phyloP scores from a whole-genome alignment of 176 grass and related monocot species.

The Hyparrhenia diplandra region DNA sequence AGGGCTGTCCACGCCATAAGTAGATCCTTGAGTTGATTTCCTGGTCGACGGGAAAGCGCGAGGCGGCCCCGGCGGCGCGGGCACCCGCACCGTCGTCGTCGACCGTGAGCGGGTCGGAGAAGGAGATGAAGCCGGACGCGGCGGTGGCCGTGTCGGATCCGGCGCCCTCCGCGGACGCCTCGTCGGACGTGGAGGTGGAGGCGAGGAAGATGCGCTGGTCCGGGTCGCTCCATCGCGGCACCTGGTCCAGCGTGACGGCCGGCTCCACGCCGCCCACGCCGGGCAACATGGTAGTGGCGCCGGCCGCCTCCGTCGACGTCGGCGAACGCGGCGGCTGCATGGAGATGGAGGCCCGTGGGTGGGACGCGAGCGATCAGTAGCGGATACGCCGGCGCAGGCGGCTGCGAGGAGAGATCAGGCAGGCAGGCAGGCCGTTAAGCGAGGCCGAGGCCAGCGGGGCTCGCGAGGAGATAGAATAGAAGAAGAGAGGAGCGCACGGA shows the following conservation, averaged over 20 bases:
- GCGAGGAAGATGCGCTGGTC: constrained; percentile 47
- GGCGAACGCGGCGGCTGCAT: constrained; percentile 49
- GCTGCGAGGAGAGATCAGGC: neutral
- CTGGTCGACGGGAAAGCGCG: constrained; percentile 76
- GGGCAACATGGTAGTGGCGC: constrained; percentile 15
- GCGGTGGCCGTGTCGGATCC: constrained; percentile 26
- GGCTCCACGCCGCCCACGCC: constrained; percentile 53
- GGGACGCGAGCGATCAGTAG: neutral
- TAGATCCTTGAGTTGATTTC: constrained; percentile 94
- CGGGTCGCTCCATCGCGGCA: constrained; percentile 91
- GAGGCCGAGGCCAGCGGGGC: neutral
- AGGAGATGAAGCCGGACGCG: constrained; percentile 35
- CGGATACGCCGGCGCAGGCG: neutral
- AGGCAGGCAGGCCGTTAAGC: constrained; percentile 21
- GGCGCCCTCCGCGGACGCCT: neutral
- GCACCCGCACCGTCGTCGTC: constrained; percentile 43
- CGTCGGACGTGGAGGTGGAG: neutral
- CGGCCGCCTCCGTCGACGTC: neutral
- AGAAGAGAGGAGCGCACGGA: no score
- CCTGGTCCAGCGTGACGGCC: constrained; percentile 74
- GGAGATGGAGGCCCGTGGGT: neutral
- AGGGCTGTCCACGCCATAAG: constrained; percentile 82
- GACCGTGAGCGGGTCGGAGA: constrained; percentile 60
- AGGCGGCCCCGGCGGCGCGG: constrained; percentile 7
- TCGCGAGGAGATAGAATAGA: neutral